Conservation (phyloP, 176 grass and related monocot genomes). For the Carex pumila region DNA sequence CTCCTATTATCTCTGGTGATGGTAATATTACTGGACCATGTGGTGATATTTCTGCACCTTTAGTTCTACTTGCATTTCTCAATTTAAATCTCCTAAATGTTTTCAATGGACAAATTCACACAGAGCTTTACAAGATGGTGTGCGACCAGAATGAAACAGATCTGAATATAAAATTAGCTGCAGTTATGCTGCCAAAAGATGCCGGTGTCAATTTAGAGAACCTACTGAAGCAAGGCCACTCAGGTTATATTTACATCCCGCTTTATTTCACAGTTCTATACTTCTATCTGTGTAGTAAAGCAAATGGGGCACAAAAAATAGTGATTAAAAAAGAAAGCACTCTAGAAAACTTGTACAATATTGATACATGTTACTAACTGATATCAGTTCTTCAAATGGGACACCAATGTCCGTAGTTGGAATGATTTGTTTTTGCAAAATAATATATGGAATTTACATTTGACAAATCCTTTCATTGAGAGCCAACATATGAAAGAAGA, state of each 20-base stretch:
- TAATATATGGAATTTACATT: not conserved
- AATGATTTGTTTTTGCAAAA: not conserved
- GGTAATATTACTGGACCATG: not conserved
- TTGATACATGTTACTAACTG: not conserved
- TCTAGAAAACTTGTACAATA: not conserved
- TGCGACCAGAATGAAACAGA: constrained; percentile 79
- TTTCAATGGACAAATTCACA: constrained; percentile 6
- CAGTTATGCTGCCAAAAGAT: constrained; percentile 93
- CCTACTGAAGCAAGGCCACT: constrained; percentile 31
- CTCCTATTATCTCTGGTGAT: not conserved
- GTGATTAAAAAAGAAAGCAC: not conserved
- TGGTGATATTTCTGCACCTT: not conserved
- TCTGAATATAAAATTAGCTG: constrained; percentile 62
- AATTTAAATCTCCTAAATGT: not conserved
- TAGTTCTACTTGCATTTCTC: not conserved
- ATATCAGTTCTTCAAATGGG: not conserved
- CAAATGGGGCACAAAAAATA: no score
- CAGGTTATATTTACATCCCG: constrained; percentile 37
- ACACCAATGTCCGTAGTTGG: not conserved
- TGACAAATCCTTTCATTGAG: not conserved
- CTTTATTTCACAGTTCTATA: not conserved
- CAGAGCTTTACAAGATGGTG: constrained; percentile 99
- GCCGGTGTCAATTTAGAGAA: constrained; percentile 48
- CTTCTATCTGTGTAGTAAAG: not conserved
- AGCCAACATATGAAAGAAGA: not conserved